Conservation (phyloP, 768 basidiomycete genomes). For the Lactarius indigo region DNA sequence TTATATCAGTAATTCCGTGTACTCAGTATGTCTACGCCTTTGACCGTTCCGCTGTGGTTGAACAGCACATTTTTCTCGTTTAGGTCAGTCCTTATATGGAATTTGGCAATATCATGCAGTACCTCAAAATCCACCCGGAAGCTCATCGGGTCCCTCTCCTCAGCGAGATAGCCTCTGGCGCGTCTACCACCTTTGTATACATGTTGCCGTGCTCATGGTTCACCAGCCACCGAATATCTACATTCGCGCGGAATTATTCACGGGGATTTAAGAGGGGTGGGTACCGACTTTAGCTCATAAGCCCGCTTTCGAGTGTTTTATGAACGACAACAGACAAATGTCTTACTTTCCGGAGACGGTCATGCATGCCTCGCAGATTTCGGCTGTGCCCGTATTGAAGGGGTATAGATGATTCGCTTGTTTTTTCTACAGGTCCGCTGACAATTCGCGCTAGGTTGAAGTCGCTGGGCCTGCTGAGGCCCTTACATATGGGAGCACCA, state of each 20-base stretch:
- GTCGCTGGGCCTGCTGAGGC: conserved; percentile 4
- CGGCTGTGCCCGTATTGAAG: conserved; percentile 19
- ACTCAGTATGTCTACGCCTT: conserved; percentile 6
- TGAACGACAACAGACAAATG: conserved; percentile 8
- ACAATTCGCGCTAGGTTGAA: neutral
- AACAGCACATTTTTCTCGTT: neutral
- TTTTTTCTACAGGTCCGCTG: neutral
- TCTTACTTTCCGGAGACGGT: conserved; percentile 13
- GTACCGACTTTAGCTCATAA: neutral
- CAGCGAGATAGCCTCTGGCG: conserved; percentile 17
- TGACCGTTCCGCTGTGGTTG: neutral
- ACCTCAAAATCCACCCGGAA: conserved; percentile 8
- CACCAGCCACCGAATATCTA: conserved; percentile 18
- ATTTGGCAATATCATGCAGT: conserved; percentile 10
- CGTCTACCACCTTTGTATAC: neutral
- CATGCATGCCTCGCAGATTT: conserved; percentile 15
- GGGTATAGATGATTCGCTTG: neutral
- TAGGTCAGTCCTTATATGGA: conserved; percentile 21
- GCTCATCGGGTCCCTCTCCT: conserved; percentile 14
- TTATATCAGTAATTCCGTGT: conserved; percentile 11
- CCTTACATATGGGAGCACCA: neutral
- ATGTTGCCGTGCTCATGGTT: neutral
- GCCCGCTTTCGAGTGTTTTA: neutral
- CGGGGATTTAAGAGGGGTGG: conserved; percentile 21
- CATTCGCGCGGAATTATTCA: conserved; percentile 18